Evolutionary conservation across 495 filamentous ascomycete genomes (phyloP), one percentile per base, ranked within the genome.

Genomic region (Thermothielavioides terrestris): DNA sequence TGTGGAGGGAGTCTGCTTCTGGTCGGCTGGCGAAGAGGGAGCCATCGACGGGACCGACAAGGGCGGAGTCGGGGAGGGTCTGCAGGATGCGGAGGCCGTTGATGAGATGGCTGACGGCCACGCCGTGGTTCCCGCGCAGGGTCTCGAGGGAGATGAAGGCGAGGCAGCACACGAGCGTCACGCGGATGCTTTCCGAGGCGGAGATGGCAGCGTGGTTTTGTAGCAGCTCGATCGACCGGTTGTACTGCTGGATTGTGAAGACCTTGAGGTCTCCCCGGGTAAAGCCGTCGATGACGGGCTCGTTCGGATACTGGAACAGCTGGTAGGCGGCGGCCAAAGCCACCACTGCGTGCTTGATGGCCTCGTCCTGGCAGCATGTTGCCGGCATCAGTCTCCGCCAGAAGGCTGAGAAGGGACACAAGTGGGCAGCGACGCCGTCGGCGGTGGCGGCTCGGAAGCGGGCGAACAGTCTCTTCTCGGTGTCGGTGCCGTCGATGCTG

Each of bases 211-310:
- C 61, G 34, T 65, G 62, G 22, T 52, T 43, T 21, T 63, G 57
- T n/a, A 69, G 53, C 37, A 59, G 56, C 40, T 60, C 58, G 38
- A 68, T 65, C 11, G 67, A 67, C 3, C 59, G 49, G 64, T 67
- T 70, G 54, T 70, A 69, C 38, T 68, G 66, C 42, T 69, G 63
- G 48, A 70, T 68, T 49, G 53, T 61, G 50, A 68, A 66, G 5
- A 69, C 34, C 21, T 70, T 66, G 9, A 68, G 56, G 14, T 58
- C 48, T n/a, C 62, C 61, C 9, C 52, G 51, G 23, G 50, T 49
- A 25, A 58, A 47, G 43, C 51, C 54, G 5, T 53, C 53, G 42
- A 50, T 21, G 6, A 52, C 43, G 8, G 50, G 42, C 17, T 50
- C 46, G 34, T 49, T 12, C 1, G 57, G 53, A n/a, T 22, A 34